Percentiles rank a stretch among this genome's conserved stretches.
These are phyloP conservation scores for Candida takata DNA, from an alignment of 805 yeast genomes.

Conservation along the genomic window DNA sequence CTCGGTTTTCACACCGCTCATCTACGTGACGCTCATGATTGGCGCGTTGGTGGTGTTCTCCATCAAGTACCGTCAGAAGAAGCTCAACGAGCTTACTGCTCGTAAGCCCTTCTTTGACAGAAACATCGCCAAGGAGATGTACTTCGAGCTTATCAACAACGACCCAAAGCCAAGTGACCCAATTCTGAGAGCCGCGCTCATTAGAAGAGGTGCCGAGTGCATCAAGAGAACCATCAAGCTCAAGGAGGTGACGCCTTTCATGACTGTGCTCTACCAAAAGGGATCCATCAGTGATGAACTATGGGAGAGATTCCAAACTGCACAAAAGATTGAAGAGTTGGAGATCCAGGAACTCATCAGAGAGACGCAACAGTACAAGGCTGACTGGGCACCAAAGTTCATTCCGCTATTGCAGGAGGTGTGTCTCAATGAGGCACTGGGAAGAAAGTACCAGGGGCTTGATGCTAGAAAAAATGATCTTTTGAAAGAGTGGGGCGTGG, in stretches of 20 bases:
- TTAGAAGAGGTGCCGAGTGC: conserved; percentile 79
- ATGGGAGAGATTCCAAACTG: conserved; percentile 71
- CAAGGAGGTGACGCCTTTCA: conserved; percentile 68
- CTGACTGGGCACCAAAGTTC: conserved; percentile 74
- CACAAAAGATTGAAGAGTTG: conserved; percentile 68
- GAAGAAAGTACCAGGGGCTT: conserved; percentile 53
- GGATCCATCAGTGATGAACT: conserved; percentile 91
- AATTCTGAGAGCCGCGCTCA: conserved; percentile 60
- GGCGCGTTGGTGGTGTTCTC: conserved; percentile 65
- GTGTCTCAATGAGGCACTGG: conserved; percentile 84
- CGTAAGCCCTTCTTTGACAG: conserved; percentile 70
- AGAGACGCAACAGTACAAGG: conserved; percentile 67
- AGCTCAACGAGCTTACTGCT: conserved; percentile 40
- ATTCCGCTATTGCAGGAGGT: conserved; percentile 82
- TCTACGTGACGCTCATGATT: conserved; percentile 65
- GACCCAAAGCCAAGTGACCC: conserved; percentile 65
- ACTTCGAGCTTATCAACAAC: conserved; percentile 47
- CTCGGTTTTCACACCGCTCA: conserved; percentile 64
- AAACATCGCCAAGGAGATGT: conserved; percentile 60
- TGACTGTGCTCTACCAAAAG: conserved; percentile 67
- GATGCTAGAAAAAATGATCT: conserved; percentile 31
- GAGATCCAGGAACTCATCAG: conserved; percentile 70
- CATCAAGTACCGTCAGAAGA: conserved; percentile 55
- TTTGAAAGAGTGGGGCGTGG: conserved; percentile 28
- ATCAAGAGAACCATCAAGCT: conserved; percentile 76